Evolutionary conservation across 176 grass and related monocot genomes (phyloP).

Genomic region (Eleusine indica): DNA sequence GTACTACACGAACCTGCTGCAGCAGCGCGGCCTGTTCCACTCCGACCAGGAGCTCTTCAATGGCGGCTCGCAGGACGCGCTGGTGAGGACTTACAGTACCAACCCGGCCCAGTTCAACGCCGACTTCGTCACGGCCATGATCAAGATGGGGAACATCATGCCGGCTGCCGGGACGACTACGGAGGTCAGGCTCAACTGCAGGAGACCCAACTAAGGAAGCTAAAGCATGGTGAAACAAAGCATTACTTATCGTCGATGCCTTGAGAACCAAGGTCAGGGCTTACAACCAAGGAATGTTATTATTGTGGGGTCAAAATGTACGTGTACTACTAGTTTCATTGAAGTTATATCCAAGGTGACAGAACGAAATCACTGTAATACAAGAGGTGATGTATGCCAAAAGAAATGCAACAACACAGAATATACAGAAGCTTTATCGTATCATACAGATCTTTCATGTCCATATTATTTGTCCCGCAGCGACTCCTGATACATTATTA

Average conservation of each 20-base stretch:
- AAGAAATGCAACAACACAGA: not conserved
- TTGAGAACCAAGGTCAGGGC: no score
- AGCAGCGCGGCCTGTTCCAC: constrained; percentile 61
- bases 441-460: not conserved
- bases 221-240: not conserved
- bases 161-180: constrained; percentile 57
- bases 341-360: not conserved
- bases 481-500: no score
- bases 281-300: not conserved
- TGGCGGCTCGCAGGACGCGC: constrained; percentile 70
- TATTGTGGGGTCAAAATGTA: not conserved
- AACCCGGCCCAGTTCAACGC: constrained; percentile 24
- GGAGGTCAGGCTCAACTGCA: constrained; percentile 79
- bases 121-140: constrained; percentile 66
- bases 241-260: no score
- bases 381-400: not conserved
- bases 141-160: constrained; percentile 72
- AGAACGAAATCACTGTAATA: not conserved
- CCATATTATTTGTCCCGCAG: not conserved
- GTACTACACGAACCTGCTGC: constrained; percentile 73
- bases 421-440: not conserved
- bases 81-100: constrained; percentile 65
- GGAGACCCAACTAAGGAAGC: constrained; percentile 44
- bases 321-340: not conserved
- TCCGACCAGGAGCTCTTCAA: constrained; percentile 96